Evolutionary conservation across 345 rosid genomes (phyloP).

Genomic region (Garcia nutans): DNA sequence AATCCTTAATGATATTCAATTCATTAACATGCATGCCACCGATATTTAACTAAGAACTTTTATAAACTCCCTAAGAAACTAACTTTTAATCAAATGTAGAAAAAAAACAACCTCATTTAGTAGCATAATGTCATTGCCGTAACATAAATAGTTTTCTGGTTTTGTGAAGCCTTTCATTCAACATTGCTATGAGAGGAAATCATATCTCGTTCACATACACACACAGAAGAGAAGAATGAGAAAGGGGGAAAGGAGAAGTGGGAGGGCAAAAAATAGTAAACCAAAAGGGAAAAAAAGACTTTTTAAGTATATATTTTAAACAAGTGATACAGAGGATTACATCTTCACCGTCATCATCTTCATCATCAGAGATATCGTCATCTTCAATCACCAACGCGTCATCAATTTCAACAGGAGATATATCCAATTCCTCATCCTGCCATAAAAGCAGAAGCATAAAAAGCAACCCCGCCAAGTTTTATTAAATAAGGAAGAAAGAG

Average conservation of each 20-base stretch:
- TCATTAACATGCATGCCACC: neutral
- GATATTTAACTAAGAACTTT: neutral
- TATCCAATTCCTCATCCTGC: constrained; percentile 92
- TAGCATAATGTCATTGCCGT: neutral
- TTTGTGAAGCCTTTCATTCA: neutral
- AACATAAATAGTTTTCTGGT: neutral
- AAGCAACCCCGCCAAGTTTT: no score
- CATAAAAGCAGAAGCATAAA: constrained; percentile 8
- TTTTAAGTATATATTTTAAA: no score
- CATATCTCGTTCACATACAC: no score
- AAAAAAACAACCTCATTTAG: neutral
- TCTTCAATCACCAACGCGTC: constrained; percentile 97
- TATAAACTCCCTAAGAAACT: neutral
- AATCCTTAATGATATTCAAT: no score
- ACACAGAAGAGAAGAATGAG: no score
- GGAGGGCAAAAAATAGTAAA: neutral
- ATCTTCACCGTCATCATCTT: constrained; percentile 89
- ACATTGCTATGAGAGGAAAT: no score
- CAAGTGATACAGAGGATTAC: constrained; percentile 44
- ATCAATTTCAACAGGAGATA: constrained; percentile 88
- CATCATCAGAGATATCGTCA: constrained; percentile 95
- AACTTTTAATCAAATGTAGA: neutral
- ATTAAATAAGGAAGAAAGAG: neutral
- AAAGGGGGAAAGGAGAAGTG: neutral
- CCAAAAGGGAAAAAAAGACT: neutral